phyloP scores from a whole-genome alignment of 2,329 filamentous ascomycete genomes.

The Colletotrichum navitas region DNA sequence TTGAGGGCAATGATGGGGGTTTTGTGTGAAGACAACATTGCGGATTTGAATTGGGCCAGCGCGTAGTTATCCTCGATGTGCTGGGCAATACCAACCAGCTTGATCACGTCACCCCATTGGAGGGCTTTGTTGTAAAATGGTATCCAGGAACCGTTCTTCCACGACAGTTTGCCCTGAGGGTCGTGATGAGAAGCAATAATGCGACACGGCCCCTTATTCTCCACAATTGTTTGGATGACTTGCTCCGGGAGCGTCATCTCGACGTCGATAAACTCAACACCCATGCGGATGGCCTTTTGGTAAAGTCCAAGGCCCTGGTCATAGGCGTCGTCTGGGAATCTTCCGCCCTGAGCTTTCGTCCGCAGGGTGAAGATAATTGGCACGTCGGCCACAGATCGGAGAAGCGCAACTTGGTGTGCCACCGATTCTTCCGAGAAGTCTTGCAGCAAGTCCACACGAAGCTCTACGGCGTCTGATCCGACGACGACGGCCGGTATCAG shows the following conservation, averaged over 20 bases:
- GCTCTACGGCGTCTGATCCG: constrained; percentile 91
- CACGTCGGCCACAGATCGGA: constrained; percentile 78
- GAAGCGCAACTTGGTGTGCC: constrained; percentile 81
- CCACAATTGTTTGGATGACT: constrained; percentile 77
- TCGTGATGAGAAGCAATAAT: constrained; percentile 98
- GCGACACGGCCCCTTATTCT: constrained; percentile 77
- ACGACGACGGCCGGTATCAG: constrained; percentile 80
- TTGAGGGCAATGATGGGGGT: constrained; percentile 95
- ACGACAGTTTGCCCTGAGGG: constrained; percentile 81
- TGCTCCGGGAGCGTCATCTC: constrained; percentile 88
- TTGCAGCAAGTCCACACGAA: constrained; percentile 90
- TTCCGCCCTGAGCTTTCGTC: constrained; percentile 86
- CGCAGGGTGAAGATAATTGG: constrained; percentile 95
- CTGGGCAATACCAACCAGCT: constrained; percentile 87
- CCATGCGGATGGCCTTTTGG: constrained; percentile 81
- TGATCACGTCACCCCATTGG: constrained; percentile 92
- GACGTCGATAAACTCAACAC: constrained; percentile 92
- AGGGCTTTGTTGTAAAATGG: constrained; percentile 90
- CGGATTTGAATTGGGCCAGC: constrained; percentile 83
- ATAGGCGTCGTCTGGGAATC: constrained; percentile 82
- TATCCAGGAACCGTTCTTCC: constrained; percentile 94
- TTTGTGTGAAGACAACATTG: constrained; percentile 78
- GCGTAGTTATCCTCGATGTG: constrained; percentile 88
- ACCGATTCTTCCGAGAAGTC: constrained; percentile 84
- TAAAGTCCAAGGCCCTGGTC: constrained; percentile 83